Evolutionary conservation across 2,329 filamentous ascomycete species (phyloP), one percentile per base, ranked within the genome.

Genomic region (Remersonia thermophila): DNA sequence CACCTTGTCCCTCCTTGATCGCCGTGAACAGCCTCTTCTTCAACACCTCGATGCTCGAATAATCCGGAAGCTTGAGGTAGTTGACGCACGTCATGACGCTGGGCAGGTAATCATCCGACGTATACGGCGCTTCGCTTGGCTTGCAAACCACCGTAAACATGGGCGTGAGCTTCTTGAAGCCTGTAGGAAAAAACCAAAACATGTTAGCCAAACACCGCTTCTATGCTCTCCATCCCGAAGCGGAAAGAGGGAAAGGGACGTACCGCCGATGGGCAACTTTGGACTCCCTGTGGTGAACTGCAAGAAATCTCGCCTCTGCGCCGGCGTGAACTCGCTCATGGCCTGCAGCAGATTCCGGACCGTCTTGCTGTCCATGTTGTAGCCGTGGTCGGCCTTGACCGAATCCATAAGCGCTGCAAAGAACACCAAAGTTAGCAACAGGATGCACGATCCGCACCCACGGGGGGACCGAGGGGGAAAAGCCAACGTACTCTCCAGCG

Each of bases 61-160:
- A 98, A 59, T 98, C 85, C 14, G 91, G 91, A 53, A 98, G 71
- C 62, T 98, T 98, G 51, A 98, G 75, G 57, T 98, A 98, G 60
- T 98, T 98, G 60, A 94, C 91, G 57, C 93, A 98, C 9, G 93
- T 98, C 93, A 98, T 98, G 57, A 98, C 93, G 56, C 87, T 96
- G 10, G 93, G 91, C n/a, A 98, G 71, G 53, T 96, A 98, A 62
- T 98, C 91, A 54, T 98, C 91, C 4, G 89, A 89, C 3, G 80
- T 81, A 57, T 87, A 91, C 2, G 91, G 91, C 12, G 85, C 77
- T 55, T 98, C 91, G 58, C 84, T 93, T n/a, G 89, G 89, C 60
- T 95, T 95, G 70, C 91, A 96, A 30, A 98, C 91, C 44, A 98
- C 91, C 3, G 91, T 98, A 56, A 98, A 96, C 80, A 96, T 95